Evolutionary conservation across 2,329 filamentous ascomycete genomes (phyloP).

Genomic region (Pseudogymnoascus sp.): DNA sequence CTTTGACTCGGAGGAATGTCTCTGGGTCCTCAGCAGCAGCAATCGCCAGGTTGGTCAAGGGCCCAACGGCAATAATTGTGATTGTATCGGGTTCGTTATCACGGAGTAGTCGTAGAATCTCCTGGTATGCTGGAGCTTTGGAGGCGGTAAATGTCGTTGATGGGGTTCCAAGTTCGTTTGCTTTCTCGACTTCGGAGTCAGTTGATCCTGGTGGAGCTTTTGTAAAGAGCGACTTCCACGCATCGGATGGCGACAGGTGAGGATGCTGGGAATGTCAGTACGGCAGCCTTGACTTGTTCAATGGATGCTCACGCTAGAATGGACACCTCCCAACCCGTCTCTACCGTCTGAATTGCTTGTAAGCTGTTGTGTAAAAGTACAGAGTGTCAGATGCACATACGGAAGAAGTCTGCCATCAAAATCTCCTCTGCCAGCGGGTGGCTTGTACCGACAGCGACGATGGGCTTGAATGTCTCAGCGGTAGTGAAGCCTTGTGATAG

Average conservation of each 20-base stretch:
- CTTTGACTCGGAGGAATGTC: constrained; percentile 79
- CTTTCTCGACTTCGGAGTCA: constrained; percentile 33
- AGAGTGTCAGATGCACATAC: constrained; percentile 40
- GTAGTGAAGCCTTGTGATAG: constrained; percentile 62
- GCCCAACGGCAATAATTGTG: constrained; percentile 83
- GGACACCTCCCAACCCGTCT: constrained; percentile 70
- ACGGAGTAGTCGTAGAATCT: constrained; percentile 78
- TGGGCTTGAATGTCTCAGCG: constrained; percentile 63
- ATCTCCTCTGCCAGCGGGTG: constrained; percentile 77
- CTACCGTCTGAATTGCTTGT: constrained; percentile 48
- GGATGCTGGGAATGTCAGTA: constrained; percentile 45
- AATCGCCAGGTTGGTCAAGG: constrained; percentile 85
- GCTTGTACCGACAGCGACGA: constrained; percentile 79
- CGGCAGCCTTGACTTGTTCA: not conserved
- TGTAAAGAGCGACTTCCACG: constrained; percentile 63
- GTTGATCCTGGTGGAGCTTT: constrained; percentile 34
- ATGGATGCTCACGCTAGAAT: constrained; percentile 41
- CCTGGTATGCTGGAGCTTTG: constrained; percentile 62
- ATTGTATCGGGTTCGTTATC: constrained; percentile 78
- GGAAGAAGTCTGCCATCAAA: constrained; percentile 78
- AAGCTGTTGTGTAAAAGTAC: constrained; percentile 4
- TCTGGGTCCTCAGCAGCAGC: constrained; percentile 84
- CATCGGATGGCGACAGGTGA: constrained; percentile 63
- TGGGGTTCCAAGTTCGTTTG: constrained; percentile 22
- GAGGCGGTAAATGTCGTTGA: constrained; percentile 65